These are phyloP conservation scores for Backusella tuberculispora DNA, from an alignment of 192 early-diverging fungal species.

Conservation along the genomic window DNA sequence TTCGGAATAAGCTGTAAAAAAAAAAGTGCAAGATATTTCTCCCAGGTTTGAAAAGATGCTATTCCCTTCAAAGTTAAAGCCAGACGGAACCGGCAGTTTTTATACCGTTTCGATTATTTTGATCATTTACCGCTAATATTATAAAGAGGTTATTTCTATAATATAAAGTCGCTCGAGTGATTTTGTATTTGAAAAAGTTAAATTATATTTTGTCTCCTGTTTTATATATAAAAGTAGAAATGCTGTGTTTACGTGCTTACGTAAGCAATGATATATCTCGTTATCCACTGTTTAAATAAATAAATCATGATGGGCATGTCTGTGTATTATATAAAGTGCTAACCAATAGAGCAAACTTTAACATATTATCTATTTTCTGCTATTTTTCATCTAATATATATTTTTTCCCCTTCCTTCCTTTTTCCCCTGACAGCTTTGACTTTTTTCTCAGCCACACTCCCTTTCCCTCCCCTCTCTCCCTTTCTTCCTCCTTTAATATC, in stretches of 20 bases:
- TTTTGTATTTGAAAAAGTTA: too few relatives aligned
- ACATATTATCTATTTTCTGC: neutral
- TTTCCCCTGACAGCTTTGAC: neutral
- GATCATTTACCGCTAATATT: too few relatives aligned
- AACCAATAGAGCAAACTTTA: too few relatives aligned
- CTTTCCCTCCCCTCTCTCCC: neutral
- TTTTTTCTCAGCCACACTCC: constrained; percentile 4
- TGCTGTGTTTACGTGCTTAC: too few relatives aligned
- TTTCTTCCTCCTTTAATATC: neutral
- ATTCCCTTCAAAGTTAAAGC: neutral
- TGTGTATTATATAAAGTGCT: too few relatives aligned
- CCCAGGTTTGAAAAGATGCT: neutral
- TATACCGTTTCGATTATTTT: neutral
- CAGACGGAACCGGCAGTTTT: neutral
- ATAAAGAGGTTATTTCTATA: too few relatives aligned
- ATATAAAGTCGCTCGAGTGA: too few relatives aligned
- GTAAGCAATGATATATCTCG: too few relatives aligned
- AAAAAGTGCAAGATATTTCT: neutral
- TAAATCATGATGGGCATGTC: too few relatives aligned
- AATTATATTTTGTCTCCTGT: too few relatives aligned
- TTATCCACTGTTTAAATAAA: too few relatives aligned
- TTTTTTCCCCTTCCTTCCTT: neutral
- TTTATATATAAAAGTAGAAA: too few relatives aligned
- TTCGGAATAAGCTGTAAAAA: neutral
- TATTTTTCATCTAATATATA: neutral